phyloP scores from a whole-genome alignment of 768 basidiomycete species.

The Strobilomyces confusus region DNA sequence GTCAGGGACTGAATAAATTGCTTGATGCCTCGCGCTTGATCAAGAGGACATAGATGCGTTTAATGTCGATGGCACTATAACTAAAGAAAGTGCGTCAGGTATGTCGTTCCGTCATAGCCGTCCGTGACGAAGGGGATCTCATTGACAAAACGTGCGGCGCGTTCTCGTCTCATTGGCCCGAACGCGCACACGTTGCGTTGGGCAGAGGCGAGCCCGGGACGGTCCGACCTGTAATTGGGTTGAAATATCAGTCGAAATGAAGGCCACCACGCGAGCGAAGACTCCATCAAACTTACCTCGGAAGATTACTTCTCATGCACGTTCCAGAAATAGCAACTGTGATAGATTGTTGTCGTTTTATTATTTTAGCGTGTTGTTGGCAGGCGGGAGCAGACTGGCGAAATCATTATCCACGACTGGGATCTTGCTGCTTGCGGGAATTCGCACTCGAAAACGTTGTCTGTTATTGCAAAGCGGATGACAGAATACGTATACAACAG shows the following conservation, averaged over 20 bases:
- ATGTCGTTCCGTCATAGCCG: conserved; percentile 3
- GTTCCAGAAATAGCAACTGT: conserved; percentile 6
- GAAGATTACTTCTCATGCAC: conserved; percentile 17
- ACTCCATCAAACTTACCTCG: conserved; percentile 11
- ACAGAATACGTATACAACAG: conserved; percentile 15
- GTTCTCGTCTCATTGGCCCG: conserved; percentile 23
- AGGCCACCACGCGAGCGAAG: conserved; percentile 13
- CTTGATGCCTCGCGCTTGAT: conserved; percentile 15
- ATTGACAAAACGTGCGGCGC: conserved; percentile 14
- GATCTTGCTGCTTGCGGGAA: conserved; percentile 2
- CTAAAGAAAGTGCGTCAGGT: conserved; percentile 6
- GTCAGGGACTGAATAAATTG: conserved; percentile 7
- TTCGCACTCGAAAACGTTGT: conserved; percentile 14
- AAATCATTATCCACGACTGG: neutral
- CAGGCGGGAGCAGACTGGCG: neutral
- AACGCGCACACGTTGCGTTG: conserved; percentile 15
- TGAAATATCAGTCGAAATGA: conserved; percentile 7
- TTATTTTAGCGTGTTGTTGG: conserved; percentile 6
- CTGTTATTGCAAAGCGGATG: conserved; percentile 16
- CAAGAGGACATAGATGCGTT: conserved; percentile 7
- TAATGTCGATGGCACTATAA: conserved; percentile 10
- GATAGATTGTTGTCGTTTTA: conserved; percentile 15
- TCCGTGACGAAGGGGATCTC: conserved; percentile 13
- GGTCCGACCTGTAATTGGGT: conserved; percentile 1
- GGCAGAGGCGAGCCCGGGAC: conserved; percentile 16